A percentile compares a stretch with the other conserved stretches of the same genome.
Conservation (phyloP, 371 early-diverging fungal genomes). For the Mortierella sp. region DNA sequence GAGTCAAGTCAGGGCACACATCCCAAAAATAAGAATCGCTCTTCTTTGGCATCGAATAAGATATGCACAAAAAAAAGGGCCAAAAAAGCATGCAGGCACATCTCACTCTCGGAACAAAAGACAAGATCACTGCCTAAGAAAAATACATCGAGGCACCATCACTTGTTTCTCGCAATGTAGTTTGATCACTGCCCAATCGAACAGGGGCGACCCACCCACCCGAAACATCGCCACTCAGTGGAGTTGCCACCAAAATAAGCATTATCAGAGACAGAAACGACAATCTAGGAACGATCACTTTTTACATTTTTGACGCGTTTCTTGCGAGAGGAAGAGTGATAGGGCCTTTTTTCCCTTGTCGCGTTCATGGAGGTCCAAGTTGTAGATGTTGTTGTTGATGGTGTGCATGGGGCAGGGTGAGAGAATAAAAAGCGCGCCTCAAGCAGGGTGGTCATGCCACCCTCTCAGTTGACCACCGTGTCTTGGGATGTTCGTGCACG, state of each 20-base stretch:
- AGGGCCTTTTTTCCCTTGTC: background rate
- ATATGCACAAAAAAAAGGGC: background rate
- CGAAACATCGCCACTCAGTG: background rate
- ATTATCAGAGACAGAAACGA: background rate
- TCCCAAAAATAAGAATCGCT: background rate
- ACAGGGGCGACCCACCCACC: background rate
- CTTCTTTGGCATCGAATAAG: background rate
- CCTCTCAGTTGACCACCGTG: background rate
- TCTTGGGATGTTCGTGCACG: background rate
- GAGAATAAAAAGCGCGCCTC: background rate
- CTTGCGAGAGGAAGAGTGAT: background rate
- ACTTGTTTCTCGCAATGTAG: background rate
- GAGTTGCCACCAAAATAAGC: background rate
- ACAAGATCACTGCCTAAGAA: background rate
- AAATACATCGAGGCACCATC: background rate
- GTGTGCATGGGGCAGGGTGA: background rate
- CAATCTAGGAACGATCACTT: background rate
- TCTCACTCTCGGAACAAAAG: background rate
- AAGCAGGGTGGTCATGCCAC: conserved; percentile 1
- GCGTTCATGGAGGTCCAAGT: background rate
- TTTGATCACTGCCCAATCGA: background rate
- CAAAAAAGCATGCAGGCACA: conserved; percentile 8
- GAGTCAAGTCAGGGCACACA: background rate
- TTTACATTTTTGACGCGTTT: background rate
- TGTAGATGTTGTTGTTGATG: background rate